Percentiles rank a stretch among this genome's conserved stretches.
phyloP scores from a whole-genome alignment of 176 grass and related monocot species.

The Alloteropsis semialata region DNA sequence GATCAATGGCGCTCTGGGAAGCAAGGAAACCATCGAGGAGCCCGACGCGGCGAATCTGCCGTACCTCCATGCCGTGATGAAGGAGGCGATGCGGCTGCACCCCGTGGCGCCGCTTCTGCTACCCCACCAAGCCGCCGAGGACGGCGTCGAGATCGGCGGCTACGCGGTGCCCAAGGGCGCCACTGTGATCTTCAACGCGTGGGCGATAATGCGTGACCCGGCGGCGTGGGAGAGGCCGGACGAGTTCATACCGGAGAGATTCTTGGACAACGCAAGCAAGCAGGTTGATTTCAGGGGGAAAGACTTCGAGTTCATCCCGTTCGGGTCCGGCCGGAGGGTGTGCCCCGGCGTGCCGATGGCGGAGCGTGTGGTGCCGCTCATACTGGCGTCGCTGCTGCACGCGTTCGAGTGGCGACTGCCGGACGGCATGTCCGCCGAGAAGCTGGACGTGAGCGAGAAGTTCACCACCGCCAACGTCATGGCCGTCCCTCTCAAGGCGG shows the following conservation, averaged over 20 bases:
- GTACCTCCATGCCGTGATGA: constrained; percentile 38
- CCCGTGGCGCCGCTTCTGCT: constrained; percentile 22
- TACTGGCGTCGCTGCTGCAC: constrained; percentile 35
- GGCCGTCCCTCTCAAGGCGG: constrained; percentile 17
- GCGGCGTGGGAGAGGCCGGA: constrained; percentile 32
- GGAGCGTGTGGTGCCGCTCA: constrained; percentile 21
- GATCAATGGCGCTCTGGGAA: not conserved
- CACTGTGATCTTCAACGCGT: constrained; percentile 27
- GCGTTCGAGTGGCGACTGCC: constrained; percentile 47
- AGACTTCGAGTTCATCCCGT: constrained; percentile 38
- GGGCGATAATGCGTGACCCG: constrained; percentile 42
- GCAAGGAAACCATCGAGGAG: constrained; percentile 4
- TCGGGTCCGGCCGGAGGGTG: constrained; percentile 30
- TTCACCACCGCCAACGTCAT: constrained; percentile 11
- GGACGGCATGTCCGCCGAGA: constrained; percentile 9
- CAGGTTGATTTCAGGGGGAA: constrained; percentile 23
- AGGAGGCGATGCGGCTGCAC: constrained; percentile 54
- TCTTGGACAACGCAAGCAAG: not conserved
- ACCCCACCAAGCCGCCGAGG: constrained; percentile 24
- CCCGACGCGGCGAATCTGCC: constrained; percentile 3
- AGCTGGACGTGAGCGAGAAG: constrained; percentile 22
- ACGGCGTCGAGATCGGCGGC: constrained; percentile 32
- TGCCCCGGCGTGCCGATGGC: constrained; percentile 43
- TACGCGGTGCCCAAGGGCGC: constrained; percentile 29
- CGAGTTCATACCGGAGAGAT: constrained; percentile 45